phyloP scores from a whole-genome alignment of 2,329 filamentous ascomycete genomes.

The Colletotrichum nymphaeae region DNA sequence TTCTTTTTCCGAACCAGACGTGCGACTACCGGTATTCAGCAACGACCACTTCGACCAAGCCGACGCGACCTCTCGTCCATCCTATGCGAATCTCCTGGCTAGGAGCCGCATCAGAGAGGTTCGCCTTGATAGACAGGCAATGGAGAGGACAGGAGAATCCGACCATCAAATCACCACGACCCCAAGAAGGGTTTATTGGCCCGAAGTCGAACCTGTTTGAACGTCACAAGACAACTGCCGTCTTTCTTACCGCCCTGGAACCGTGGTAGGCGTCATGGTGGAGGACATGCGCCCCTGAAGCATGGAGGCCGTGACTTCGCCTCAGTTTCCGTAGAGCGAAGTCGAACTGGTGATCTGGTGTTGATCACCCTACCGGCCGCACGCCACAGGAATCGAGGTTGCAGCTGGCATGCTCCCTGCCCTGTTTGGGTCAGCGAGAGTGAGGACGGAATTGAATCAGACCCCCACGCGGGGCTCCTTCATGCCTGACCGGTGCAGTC shows the following conservation, averaged over 20 bases:
- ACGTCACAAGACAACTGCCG: constrained; percentile 18
- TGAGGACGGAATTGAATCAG: constrained; percentile 11
- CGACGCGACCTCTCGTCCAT: not conserved
- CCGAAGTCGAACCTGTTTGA: not conserved
- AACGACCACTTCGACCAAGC: not conserved
- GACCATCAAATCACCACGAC: not conserved
- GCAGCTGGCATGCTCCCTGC: constrained; percentile 30
- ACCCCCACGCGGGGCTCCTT: constrained; percentile 36
- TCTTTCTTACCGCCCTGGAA: constrained; percentile 3
- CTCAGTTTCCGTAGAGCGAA: not conserved
- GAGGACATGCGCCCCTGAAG: not conserved
- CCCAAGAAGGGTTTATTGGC: not conserved
- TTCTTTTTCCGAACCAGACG: not conserved
- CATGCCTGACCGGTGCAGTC: constrained; percentile 22
- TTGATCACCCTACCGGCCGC: constrained; percentile 23
- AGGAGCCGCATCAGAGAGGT: not conserved
- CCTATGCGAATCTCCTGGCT: not conserved
- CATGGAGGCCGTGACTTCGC: constrained; percentile 29
- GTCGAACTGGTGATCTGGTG: constrained; percentile 15
- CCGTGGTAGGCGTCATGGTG: constrained; percentile 18
- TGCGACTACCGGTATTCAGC: not conserved
- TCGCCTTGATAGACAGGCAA: not conserved
- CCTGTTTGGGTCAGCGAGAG: constrained; percentile 8
- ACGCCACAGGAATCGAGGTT: constrained; percentile 18
- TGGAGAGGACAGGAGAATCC: not conserved